Evolutionary conservation across 192 early-diverging fungal species (phyloP).

Genomic region (Rhizophagus sp.): DNA sequence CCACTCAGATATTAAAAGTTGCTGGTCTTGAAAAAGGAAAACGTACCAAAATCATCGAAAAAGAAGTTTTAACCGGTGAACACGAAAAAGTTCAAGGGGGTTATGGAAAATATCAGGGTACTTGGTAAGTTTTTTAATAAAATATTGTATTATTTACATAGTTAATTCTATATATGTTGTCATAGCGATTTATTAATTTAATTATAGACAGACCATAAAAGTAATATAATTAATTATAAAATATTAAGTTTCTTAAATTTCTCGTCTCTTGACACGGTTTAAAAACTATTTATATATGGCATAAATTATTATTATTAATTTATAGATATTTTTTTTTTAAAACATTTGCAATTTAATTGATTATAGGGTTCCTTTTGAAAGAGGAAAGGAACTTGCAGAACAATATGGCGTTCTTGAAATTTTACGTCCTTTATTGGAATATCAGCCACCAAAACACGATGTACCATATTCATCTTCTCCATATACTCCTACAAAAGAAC

Average conservation of each 20-base stretch:
- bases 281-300: background rate
- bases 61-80: constrained; percentile 73
- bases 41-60: constrained; percentile 87
- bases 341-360: background rate
- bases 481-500: constrained; percentile 50
- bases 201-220: background rate
- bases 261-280: background rate
- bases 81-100: constrained; percentile 97
- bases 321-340: background rate
- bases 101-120: constrained; percentile 94
- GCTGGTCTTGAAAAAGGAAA: constrained; percentile 84
- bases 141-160: background rate
- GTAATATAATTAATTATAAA: background rate
- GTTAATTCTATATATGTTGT: no score
- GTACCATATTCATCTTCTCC: constrained; percentile 25
- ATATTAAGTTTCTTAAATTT: no score
- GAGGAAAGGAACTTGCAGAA: constrained; percentile 80
- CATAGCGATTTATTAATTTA: background rate
- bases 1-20: constrained; percentile 91
- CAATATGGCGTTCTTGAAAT: constrained; percentile 74
- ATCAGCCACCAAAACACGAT: constrained; percentile 62
- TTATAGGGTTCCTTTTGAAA: constrained; percentile 81
- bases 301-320: background rate
- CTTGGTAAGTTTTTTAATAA: constrained; percentile 57
- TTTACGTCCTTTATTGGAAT: constrained; percentile 79